These are phyloP conservation scores for Pittosporum tobira DNA, from an alignment of 129 eudicot species.

Conservation along the genomic window DNA sequence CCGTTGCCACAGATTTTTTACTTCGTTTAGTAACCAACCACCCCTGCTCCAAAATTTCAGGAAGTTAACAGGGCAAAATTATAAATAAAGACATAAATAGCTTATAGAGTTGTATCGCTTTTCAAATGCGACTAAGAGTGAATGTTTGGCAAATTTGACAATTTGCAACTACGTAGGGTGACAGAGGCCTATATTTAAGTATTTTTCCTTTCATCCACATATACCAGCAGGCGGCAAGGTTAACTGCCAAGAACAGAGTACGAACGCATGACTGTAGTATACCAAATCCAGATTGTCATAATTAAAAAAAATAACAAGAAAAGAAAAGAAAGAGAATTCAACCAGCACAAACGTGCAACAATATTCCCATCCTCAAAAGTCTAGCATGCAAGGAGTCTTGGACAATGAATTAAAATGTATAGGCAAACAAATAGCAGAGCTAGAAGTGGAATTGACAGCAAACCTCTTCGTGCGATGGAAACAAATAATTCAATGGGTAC, in stretches of 20 bases:
- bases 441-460: background rate
- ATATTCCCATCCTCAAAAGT: background rate
- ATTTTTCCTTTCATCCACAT: too few relatives aligned
- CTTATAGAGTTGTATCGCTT: too few relatives aligned
- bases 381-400: too few relatives aligned
- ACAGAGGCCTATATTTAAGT: too few relatives aligned
- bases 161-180: too few relatives aligned
- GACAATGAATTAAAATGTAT: background rate
- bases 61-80: background rate
- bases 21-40: constrained; percentile 66
- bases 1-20: constrained; percentile 37
- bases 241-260: too few relatives aligned
- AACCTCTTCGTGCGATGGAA: constrained; percentile 95
- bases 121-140: background rate
- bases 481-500: constrained; percentile 53
- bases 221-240: too few relatives aligned
- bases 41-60: constrained; percentile 39
- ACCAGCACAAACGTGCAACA: background rate
- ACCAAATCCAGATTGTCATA: too few relatives aligned
- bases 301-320: too few relatives aligned
- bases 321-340: too few relatives aligned
- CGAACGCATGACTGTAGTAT: too few relatives aligned
- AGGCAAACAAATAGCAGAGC: background rate
- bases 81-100: background rate
- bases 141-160: too few relatives aligned